A percentile compares a stretch with the other conserved stretches of the same genome.
These are phyloP conservation scores for Beauveria rudraprayagi DNA, from an alignment of 2,329 filamentous ascomycete species.

Conservation along the genomic window DNA sequence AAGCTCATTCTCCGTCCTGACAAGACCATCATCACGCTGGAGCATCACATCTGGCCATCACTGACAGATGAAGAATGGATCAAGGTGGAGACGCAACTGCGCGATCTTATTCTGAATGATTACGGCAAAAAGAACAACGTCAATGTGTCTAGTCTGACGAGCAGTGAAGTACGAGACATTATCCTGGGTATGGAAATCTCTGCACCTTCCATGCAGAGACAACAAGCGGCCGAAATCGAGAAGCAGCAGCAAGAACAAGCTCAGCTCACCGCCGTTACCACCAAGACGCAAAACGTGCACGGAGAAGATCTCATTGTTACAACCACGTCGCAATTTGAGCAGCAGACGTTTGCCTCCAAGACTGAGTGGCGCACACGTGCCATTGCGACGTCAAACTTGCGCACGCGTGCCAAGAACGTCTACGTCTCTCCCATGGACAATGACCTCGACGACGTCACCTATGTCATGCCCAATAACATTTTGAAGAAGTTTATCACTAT, in stretches of 20 bases:
- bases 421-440: constrained; percentile 96
- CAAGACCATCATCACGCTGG: constrained; percentile 96
- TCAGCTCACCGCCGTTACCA: constrained; percentile 93
- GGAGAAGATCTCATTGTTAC: constrained; percentile 98
- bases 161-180: constrained; percentile 94
- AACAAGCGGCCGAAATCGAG: constrained; percentile 97
- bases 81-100: constrained; percentile 94
- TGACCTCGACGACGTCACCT: constrained; percentile 83
- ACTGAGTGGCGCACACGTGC: constrained; percentile 97
- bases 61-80: constrained; percentile 96
- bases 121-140: constrained; percentile 99
- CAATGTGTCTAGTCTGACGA: constrained; percentile 93
- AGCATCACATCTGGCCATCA: constrained; percentile 97
- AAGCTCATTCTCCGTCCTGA: constrained; percentile 92
- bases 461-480: constrained; percentile 98
- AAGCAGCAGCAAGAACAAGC: constrained; percentile 97
- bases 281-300: constrained; percentile 94
- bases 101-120: constrained; percentile 93
- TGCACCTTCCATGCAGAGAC: constrained; percentile 93
- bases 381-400: constrained; percentile 91
- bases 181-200: constrained; percentile 99
- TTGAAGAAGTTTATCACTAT: constrained; percentile 98
- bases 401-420: constrained; percentile 93
- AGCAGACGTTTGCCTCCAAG: constrained; percentile 96
- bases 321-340: constrained; percentile 95